Base-by-base conservation (phyloP, 257 asterid species). In the Schizonepeta tenuifolia region DNA sequence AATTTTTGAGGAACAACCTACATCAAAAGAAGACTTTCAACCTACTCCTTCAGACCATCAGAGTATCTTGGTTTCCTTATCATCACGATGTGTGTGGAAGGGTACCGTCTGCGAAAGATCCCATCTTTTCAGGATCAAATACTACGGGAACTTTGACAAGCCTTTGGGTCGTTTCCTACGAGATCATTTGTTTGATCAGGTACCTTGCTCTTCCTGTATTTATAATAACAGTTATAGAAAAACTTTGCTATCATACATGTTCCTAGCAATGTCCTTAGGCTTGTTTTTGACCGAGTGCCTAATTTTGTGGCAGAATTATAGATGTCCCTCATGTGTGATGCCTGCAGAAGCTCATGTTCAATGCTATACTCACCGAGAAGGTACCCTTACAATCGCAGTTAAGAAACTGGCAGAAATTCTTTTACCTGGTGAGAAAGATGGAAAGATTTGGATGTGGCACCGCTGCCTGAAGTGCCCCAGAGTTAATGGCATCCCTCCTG, bases 361-460 rank as follows among this genome's bases (percentile, higher is more conserved):
- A 41, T 94, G 98, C 79, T 94, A 94, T 78, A 94, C 97, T 70
- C 98, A 94, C 78, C 92, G 85, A 43, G 96, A 94, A 81, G 98
- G 98, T 71, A 84, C 96, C 58, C 95, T 94, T 57, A 94, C 96
- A 14, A 94, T 94, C 77, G 89, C 97, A 33, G 98, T 94, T 41
- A 91, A 91, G 88, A 93, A 86, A 83, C 84, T 94, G 72, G 82
- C 86, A 26, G 97, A 89, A 74, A 75, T 84, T 71, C 81, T 84
- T 38, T 81, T 94, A 67, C 91, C 89, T 5, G 98, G 98, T 72
- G 96, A 86, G 77, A 84, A 67, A 74, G 98, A 89, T 71, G 96
- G 97, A 76, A 93, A 86, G 83, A 89, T 93, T 78, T 93, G 98
- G 98, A 93, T 93, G 98, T 93, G 98, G 98, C 98, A 91, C 76